These are phyloP conservation scores for Acacia melanoxylon DNA, from an alignment of 306 rosid species.

Conservation along the genomic window DNA sequence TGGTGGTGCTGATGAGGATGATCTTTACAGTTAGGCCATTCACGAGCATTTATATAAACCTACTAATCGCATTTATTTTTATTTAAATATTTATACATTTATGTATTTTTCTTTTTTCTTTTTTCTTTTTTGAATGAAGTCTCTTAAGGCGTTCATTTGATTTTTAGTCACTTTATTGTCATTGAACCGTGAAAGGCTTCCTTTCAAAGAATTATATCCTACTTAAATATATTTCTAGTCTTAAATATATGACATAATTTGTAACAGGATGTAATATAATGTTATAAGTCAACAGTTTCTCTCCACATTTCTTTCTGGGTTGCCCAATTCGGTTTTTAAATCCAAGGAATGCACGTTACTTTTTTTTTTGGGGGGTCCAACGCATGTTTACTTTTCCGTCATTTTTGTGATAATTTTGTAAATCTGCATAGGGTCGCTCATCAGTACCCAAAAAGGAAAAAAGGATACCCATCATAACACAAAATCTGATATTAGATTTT, in stretches of 20 bases:
- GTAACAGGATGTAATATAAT: neutral
- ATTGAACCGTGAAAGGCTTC: neutral
- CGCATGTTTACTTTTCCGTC: too few species aligned
- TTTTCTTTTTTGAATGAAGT: neutral
- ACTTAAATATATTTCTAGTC: neutral
- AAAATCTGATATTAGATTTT: neutral
- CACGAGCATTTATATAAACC: neutral
- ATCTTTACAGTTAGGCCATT: constrained; percentile 56
- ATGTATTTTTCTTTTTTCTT: neutral
- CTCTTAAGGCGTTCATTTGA: constrained; percentile 7
- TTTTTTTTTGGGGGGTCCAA: too few species aligned
- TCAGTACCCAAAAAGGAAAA: too few species aligned
- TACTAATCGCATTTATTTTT: neutral
- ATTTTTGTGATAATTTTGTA: too few species aligned
- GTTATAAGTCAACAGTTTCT: neutral
- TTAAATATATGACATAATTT: too few species aligned
- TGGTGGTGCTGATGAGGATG: constrained; percentile 71
- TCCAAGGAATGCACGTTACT: too few species aligned
- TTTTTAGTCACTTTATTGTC: neutral
- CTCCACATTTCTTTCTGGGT: neutral
- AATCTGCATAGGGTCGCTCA: too few species aligned
- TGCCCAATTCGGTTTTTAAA: neutral
- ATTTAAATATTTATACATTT: neutral
- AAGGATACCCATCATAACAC: neutral
- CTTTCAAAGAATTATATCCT: neutral